These are phyloP conservation scores for Chaetomiaceae sp. DNA, from an alignment of 2,329 filamentous ascomycete species.

Conservation along the genomic window DNA sequence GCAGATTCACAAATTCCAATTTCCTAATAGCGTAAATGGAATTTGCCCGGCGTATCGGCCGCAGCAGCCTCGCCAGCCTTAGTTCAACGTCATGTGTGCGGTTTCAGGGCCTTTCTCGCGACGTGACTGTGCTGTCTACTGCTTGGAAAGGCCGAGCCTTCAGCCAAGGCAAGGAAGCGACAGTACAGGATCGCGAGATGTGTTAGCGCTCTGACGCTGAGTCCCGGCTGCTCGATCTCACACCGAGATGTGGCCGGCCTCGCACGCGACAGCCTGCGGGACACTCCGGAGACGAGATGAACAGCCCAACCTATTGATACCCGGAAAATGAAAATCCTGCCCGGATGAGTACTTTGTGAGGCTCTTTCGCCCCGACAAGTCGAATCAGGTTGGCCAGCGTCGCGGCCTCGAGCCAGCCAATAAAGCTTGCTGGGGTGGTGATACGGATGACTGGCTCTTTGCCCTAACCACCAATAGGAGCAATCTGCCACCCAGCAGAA, in stretches of 20 bases:
- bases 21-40: slow-evolving; percentile 9
- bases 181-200: not conserved
- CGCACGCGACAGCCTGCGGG: not conserved
- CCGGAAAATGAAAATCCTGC: no score
- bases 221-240: not conserved
- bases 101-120: not conserved
- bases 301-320: no score
- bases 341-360: not conserved
- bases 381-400: not conserved
- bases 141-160: no score
- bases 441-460: slow-evolving; percentile 1
- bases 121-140: not conserved
- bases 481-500: not conserved
- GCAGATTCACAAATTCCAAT: slow-evolving; percentile 3
- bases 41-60: not conserved
- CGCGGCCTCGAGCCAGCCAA: not conserved
- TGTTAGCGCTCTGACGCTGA: not conserved
- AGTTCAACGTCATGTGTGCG: slow-evolving; percentile 7
- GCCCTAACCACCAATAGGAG: not conserved
- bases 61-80: slow-evolving; percentile 4
- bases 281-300: no score
- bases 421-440: not conserved
- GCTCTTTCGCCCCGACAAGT: no score
- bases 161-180: no score
- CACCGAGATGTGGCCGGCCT: not conserved